Conservation (phyloP, 495 filamentous ascomycete genomes). For the Penicillium parvum region DNA sequence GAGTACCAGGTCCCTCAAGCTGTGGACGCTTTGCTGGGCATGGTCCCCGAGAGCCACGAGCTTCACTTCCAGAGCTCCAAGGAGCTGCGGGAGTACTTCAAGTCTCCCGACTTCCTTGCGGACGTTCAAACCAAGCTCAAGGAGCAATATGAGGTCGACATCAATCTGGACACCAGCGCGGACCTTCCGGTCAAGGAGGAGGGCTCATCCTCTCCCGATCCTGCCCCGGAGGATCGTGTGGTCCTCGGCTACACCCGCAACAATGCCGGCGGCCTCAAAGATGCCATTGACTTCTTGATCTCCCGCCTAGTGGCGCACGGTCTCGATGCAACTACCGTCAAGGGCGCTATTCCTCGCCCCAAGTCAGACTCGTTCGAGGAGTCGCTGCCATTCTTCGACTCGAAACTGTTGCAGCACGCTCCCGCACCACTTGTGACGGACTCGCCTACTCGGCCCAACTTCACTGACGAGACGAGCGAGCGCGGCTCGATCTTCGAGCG, state of each 20-base stretch:
- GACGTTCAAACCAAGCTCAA: conserved; percentile 81
- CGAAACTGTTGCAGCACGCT: conserved; percentile 88
- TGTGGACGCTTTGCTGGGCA: conserved; percentile 91
- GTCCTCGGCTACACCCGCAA: conserved; percentile 85
- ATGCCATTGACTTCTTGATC: conserved; percentile 92
- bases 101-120: conserved; percentile 67
- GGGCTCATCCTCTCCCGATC: conserved; percentile 32
- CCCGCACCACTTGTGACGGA: conserved; percentile 75
- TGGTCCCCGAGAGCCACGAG: conserved; percentile 95
- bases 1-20: conserved; percentile 96
- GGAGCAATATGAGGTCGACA: conserved; percentile 84
- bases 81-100: conserved; percentile 71
- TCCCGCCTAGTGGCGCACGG: conserved; percentile 74
- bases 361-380: conserved; percentile 99
- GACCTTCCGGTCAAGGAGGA: conserved; percentile 31
- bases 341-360: conserved; percentile 88
- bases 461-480: conserved; percentile 72
- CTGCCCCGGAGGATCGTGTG: conserved; percentile 48
- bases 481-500: conserved; percentile 80
- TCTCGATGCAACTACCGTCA: conserved; percentile 80
- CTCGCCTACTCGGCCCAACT: conserved; percentile 75
- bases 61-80: conserved; percentile 72
- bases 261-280: conserved; percentile 91
- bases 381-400: conserved; percentile 91
- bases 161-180: conserved; percentile 56